Evolutionary conservation across 441 rosid species (phyloP), one percentile per base, ranked within the genome.

Genomic region (Euphorbia celastroides): DNA sequence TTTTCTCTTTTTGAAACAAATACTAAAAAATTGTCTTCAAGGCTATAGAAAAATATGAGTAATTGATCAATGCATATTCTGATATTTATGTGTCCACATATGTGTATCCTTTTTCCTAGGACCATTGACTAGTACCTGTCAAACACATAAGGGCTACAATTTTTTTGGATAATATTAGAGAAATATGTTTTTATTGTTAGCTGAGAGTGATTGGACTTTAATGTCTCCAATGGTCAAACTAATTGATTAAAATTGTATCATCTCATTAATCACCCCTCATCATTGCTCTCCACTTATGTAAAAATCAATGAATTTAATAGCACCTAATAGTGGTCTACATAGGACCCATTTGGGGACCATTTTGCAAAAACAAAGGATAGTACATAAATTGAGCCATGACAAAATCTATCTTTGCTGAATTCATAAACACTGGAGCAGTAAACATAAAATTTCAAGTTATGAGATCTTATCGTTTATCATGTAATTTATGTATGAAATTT

Each of bases 131-230:
- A 51, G 56, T 62, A 56, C 38, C 60, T 46, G 62, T 51, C 72
- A 79, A 66, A 71, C 65, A 67, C 36, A 48, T 20, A 57, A 66
- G 56, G 70, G 44, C 61, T 59, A 64, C 28, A 25, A 14, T 60
- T 38, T 4, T 3, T 9, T 1, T 9, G 44, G 44, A 38, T 3
- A 38, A 38, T 58, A 38, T 38, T 26, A 8, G 3, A 0, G 1
- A 7, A 34, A 34, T 1, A 2, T 60, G 5, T 60, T 19, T 52
- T 26, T 17, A 26, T 31, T 25, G 20, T 67, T 70, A 68, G 54
- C 61, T 57, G 64, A 77, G 55, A 23, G 74, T 27, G 72, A 73
- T 68, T 73, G 72, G 59, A 75, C 57, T 67, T 72, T 64, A 38
- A 9, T 58, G 38, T 34, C 44, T 46, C 30, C 2, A 11, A 16